Evolutionary conservation across 192 early-diverging fungal species (phyloP), one percentile per base, ranked within the genome.

Genomic region (Martensiomyces pterosporus): DNA sequence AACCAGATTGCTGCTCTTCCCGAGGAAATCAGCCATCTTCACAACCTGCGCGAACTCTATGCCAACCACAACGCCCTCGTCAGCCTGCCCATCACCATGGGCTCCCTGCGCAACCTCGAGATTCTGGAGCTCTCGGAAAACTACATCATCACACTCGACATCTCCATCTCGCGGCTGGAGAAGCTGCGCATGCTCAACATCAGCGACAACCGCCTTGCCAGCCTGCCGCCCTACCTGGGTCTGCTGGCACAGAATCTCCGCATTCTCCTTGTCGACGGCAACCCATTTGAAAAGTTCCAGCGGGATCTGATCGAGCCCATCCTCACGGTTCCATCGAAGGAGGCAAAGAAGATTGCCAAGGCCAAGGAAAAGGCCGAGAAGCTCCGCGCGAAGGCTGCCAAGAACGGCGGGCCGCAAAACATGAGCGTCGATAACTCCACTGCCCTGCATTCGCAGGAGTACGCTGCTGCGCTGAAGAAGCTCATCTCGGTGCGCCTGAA

Each of bases 161-260:
- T 43, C 12, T 55, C 46, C 22, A 17, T 77, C 6, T 52, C 63
- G 14, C 67, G 55, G 16, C 56, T 77, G 43, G 52, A 52, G 19
- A 36, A 22, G 9, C 60, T 77, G 44, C 67, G 64, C 15, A 55
- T 66, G 51, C 59, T 77, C 39, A 64, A 69, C 39, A 42, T 76
- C n/a, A 69, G 73, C 40, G 50, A 65, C 37, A 76, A 76, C 45
- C 50, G 58, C 9, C 45, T 76, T 40, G 39, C 44, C 0, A 8
- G 25, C 13, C 34, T 76, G 16, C 74, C 74, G 2, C 32, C 66
- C 8, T 66, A 44, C 34, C 34, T 76, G 24, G 74, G 74, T 9
- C 36, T 76, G 24, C 62, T 76, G 17, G 57, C 34, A n/a, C 51
- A 58, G 15, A 61, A 26, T 6, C 62, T 76, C 15, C 45, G 40